Conservation (phyloP, 2,329 filamentous ascomycete genomes). For the Alternaria metachromatica region DNA sequence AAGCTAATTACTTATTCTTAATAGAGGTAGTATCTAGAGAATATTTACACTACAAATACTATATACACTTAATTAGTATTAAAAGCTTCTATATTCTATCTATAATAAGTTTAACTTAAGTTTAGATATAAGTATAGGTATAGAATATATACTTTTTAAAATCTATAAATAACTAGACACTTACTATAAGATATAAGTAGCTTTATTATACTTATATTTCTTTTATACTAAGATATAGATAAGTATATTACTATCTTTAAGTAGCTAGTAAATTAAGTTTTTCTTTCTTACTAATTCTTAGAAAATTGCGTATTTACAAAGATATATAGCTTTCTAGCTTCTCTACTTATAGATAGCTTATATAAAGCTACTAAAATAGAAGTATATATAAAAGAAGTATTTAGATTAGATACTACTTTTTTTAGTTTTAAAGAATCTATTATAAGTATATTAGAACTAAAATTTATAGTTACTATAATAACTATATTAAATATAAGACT, state of each 20-base stretch:
- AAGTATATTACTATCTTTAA: conserved; percentile 18
- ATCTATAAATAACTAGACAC: neutral
- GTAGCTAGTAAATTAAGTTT: conserved; percentile 12
- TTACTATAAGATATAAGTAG: conserved; percentile 7
- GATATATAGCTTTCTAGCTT: conserved; percentile 43
- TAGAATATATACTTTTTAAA: neutral
- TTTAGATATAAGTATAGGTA: conserved; percentile 21
- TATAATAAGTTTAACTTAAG: conserved; percentile 23
- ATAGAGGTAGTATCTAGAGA: conserved; percentile 17
- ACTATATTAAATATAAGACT: conserved; percentile 9
- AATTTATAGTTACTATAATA: conserved; percentile 21
- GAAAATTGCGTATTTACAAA: conserved; percentile 1
- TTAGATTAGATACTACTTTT: conserved; percentile 4
- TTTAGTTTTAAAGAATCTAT: conserved; percentile 10
- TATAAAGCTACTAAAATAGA: conserved; percentile 45
- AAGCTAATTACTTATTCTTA: conserved; percentile 19
- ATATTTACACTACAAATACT: conserved; percentile 18
- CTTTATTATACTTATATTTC: conserved; percentile 25
- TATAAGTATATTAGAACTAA: conserved; percentile 4
- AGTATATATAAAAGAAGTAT: conserved; percentile 31
- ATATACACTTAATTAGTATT: conserved; percentile 11
- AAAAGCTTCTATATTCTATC: conserved; percentile 20
- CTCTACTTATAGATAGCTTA: conserved; percentile 13
- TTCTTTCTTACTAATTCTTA: neutral
- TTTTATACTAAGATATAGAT: conserved; percentile 7